Percentiles rank a stretch among this genome's conserved stretches.
Conservation (phyloP, 176 grass and related monocot species). For the Bolboschoenus planiculmis region DNA sequence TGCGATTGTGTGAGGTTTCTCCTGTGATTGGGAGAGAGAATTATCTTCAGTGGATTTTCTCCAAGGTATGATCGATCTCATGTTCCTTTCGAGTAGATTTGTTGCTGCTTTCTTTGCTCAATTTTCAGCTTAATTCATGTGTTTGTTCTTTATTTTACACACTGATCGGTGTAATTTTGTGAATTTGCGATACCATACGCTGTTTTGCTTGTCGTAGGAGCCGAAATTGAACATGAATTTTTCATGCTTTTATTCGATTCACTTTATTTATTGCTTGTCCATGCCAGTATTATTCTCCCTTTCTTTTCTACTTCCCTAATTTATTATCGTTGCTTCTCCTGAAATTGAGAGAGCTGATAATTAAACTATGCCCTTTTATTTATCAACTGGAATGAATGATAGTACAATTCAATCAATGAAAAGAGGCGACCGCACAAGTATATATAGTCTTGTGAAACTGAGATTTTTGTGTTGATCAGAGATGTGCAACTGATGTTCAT, state of each 20-base stretch:
- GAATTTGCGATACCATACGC: not conserved
- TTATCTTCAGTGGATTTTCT: not conserved
- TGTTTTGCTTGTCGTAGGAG: not conserved
- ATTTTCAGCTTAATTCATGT: not conserved
- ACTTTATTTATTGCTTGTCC: not conserved
- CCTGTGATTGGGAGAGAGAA: not conserved
- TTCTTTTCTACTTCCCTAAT: not conserved
- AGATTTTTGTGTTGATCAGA: constrained; percentile 2
- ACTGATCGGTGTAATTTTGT: not conserved
- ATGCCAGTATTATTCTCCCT: not conserved
- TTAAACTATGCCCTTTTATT: not conserved
- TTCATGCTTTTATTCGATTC: not conserved
- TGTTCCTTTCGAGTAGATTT: not conserved
- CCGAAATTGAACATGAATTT: not conserved
- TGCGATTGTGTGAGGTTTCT: not conserved
- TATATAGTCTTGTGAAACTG: not conserved
- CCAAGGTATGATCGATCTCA: constrained; percentile 4
- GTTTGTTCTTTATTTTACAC: not conserved
- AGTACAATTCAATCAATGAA: not conserved
- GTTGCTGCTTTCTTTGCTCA: not conserved
- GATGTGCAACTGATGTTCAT: not conserved
- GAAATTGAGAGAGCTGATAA: not conserved
- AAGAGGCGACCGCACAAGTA: not conserved
- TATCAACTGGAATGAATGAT: not conserved
- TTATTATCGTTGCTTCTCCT: not conserved